Evolutionary conservation across 441 rosid species (phyloP), one percentile per base, ranked within the genome.

Genomic region (Flueggea neowawraea): DNA sequence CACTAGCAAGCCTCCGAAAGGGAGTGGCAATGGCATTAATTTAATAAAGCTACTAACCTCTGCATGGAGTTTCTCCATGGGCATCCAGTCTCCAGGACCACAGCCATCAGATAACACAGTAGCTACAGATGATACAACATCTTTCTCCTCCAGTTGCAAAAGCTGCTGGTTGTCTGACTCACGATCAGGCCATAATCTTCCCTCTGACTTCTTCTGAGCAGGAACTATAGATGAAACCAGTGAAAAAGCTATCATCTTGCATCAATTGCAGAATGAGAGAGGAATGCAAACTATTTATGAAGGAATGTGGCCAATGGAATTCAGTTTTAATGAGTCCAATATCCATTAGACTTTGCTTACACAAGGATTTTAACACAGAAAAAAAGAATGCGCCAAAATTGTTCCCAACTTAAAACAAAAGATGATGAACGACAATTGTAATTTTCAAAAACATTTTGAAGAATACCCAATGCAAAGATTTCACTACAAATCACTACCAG

Each of bases 81-180:
- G 84, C 97, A 94, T 94, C 98, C 98, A 94, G 47, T 94, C 96
- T 60, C 98, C 97, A 13, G 98, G 97, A 57, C 97, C 97, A 79
- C 98, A 94, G 56, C 89, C 81, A 81, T 94, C 97, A 6, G 98
- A 94, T 52, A 94, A 89, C 75, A 89, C 91, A 41, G 95, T 94
- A n/a, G 98, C 98, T 53, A 90, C 98, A 64, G 97, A 94, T 54
- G 98, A 94, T 11, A 94, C 97, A 44, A 90, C 98, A 76, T 94
- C 97, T 80, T 90, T 94, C 64, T 94, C 98, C 71, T 94, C 97
- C 68, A 90, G 73, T 74, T 75, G 96, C 76, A 90, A 71, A 75
- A 89, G 85, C 62, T 87, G 98, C 65, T 85, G 97, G 70, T 85
- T 90, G 76, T 94, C 98, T 10, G 94, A 78, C 57, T 94, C 97